Evolutionary conservation across 2,329 filamentous ascomycete species (phyloP), one percentile per base, ranked within the genome.

Genomic region (Sclerotinia subarctica): DNA sequence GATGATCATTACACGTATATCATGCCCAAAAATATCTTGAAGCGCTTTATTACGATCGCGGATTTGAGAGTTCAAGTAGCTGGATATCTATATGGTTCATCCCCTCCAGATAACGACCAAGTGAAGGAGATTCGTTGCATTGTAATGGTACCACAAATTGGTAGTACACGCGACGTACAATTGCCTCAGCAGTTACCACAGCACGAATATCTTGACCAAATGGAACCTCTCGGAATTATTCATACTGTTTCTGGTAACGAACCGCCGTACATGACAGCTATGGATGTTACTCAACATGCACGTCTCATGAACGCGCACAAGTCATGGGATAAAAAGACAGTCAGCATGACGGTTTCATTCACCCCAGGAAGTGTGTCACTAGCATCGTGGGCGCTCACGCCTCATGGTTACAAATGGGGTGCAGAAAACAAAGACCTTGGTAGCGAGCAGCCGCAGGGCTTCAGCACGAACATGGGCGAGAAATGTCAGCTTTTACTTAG

Each of bases 1-100:
- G 93, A 97, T 69, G 92, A 94, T 51, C 86, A 89, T 75, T 90
- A 92, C 77, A 99, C 94, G 0, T 99, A 98, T 76, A 92, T 99
- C 76, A 97, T 99, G 92, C 95, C 95, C 0, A 99, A 98, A 86
- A 99, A 99, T 79, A 90, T 99, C 60, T 86, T 99, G 75, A 97
- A 97, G 85, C 92, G 93, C 72, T 99, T 99, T 84, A 98, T 99
- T 81, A 95, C 92, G 32, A 96, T 99, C 77, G 91, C 95, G 58
- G 95, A 99, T 82, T 86, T 99, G 67, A 91, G 96, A 59, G 94
- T 98, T 19, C 95, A 99, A 80, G 94, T 99, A 62, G 94, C 94
- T 21, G 95, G 94, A 1, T 99, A 97, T 78, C 85, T 99, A 0
- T 99, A 99, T 78, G 95, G 95, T 72, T 88, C 88, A 58, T 97